These are phyloP conservation scores for Phytophthora hybrid DNA, from an alignment of 352 stramenopile genomes.

Conservation along the genomic window DNA sequence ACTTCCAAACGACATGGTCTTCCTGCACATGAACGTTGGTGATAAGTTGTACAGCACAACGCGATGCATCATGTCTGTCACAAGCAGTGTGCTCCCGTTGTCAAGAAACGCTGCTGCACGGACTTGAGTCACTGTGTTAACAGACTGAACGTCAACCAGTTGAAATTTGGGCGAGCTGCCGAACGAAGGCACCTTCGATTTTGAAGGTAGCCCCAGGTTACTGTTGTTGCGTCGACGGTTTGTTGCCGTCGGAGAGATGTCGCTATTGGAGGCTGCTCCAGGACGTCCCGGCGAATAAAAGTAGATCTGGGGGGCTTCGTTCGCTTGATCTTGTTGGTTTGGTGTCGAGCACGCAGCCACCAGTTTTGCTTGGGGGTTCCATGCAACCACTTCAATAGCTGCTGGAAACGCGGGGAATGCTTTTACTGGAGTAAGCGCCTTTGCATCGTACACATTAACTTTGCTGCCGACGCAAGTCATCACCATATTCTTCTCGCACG, in stretches of 20 bases:
- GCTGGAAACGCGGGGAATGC: constrained; percentile 25
- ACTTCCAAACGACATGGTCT: constrained; percentile 11
- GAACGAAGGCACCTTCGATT: constrained; percentile 31
- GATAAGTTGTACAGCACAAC: constrained; percentile 28
- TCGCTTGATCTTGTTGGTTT: constrained; percentile 6
- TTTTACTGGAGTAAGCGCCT: constrained; percentile 28
- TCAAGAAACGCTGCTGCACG: constrained; percentile 39
- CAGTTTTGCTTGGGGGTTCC: constrained; percentile 18
- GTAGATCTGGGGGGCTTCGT: constrained; percentile 19
- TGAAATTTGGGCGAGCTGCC: constrained; percentile 34
- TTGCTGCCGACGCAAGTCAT: constrained; percentile 28
- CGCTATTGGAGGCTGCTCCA: not conserved
- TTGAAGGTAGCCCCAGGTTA: constrained; percentile 15
- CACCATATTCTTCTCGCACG: constrained; percentile 24
- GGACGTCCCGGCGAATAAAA: constrained; percentile 39
- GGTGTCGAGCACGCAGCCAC: constrained; percentile 19
- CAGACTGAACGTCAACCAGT: constrained; percentile 29
- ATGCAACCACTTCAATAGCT: constrained; percentile 22
- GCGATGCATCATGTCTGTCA: constrained; percentile 47
- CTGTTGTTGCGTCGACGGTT: constrained; percentile 25
- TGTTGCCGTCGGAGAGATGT: constrained; percentile 5
- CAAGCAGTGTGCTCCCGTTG: constrained; percentile 29
- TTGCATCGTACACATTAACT: constrained; percentile 35
- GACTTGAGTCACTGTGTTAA: constrained; percentile 25
- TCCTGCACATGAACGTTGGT: constrained; percentile 13